Base-by-base conservation (phyloP, 805 yeast species). In the Wickerhamomyces pijperi region DNA sequence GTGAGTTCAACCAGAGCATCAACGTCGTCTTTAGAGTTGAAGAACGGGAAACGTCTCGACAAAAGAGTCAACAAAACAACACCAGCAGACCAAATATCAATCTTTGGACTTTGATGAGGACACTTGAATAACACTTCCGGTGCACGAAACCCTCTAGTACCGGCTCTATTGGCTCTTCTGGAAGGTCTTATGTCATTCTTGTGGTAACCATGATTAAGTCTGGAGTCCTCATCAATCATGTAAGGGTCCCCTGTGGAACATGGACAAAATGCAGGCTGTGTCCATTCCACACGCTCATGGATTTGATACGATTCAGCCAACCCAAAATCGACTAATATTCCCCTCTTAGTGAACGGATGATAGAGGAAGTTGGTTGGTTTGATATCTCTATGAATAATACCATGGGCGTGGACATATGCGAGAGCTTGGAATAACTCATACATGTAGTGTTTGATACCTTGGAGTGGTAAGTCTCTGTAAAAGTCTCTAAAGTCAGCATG, bases 131-230 rank as follows among this genome's bases (percentile, higher is more conserved):
- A 45, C 12, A 83, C 81, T 52, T 83, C 94, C 0, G 94, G 94
- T 0, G 94, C 92, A 29, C 84, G 87, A 52, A 83, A 83, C 0
- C 90, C 87, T 5, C 92, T 88, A 0, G 94, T 83, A 5, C 94
- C 94, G 53, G 98, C 98, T 50, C 98, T 76, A 53, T 92, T 92
- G 0, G 97, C 97, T 41, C 98, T 71, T 51, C 95, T 71, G 2
- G 92, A 84, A 0, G 94, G 82, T 49, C 97, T 68, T 37, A 75
- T 74, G 61, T 92, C 98, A 50, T 83, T 84, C 54, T 85, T 86
- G 9, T 87, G 82, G 53, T 83, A 86, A 2, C 96, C 90, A 59
- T 70, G 66, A 12, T 69, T 39, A 18, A 37, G 38, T 7, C 43
- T 47, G 14, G 55, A 60, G 29, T 49, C 49, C 7, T 61, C 44